Conservation (phyloP, 768 basidiomycete species). For the Russula sp. region DNA sequence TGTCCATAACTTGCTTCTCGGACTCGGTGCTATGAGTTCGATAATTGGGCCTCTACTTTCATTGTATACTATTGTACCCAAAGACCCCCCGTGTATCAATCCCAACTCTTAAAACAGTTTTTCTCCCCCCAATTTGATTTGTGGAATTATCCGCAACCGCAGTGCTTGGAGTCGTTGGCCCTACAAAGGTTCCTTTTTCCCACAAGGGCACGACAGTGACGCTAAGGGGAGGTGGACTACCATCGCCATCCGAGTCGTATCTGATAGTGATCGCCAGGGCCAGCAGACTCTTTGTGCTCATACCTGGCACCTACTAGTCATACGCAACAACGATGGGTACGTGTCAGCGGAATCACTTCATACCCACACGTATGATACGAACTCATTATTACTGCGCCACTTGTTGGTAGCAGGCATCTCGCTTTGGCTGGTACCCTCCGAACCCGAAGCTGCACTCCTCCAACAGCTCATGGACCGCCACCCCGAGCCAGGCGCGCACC, state of each 20-base stretch:
- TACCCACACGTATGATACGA: background rate
- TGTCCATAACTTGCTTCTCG: background rate
- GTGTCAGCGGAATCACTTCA: background rate
- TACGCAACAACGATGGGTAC: constrained; percentile 9
- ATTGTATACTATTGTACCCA: constrained; percentile 12
- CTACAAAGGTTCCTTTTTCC: background rate
- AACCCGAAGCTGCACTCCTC: constrained; percentile 40
- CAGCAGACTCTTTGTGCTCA: no score
- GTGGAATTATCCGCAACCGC: background rate
- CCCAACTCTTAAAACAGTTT: background rate
- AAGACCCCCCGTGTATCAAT: background rate
- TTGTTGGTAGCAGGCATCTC: constrained; percentile 41
- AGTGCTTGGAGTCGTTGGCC: no score
- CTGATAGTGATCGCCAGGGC: no score
- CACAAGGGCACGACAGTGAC: background rate
- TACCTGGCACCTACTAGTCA: background rate
- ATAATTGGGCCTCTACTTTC: background rate
- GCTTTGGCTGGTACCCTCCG: constrained; percentile 65
- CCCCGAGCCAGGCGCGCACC: constrained; percentile 30
- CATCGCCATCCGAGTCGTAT: no score
- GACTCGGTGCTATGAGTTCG: background rate
- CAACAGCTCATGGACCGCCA: constrained; percentile 41
- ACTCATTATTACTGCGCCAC: background rate
- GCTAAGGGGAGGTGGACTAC: no score
- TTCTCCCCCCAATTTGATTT: background rate